Evolutionary conservation across 345 rosid species (phyloP).

Genomic region (Ricinus communis): DNA sequence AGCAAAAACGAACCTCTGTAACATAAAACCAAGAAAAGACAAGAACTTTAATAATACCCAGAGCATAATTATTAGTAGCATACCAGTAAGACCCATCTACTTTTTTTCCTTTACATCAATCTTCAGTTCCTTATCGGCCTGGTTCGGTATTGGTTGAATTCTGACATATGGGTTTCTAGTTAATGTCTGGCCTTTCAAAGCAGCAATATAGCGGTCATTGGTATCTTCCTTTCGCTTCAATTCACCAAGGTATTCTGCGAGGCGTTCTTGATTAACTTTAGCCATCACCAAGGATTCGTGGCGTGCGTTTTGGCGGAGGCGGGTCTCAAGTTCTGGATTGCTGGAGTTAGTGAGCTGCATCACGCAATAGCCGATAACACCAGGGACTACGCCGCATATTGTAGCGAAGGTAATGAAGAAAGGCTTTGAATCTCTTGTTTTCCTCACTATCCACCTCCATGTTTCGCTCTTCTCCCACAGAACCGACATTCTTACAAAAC

Average conservation of each 20-base stretch:
- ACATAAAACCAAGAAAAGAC: too few relatives aligned
- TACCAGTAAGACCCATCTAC: too few relatives aligned
- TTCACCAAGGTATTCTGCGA: slow-evolving; percentile 90
- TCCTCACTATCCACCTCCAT: slow-evolving; percentile 80
- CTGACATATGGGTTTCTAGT: slow-evolving; percentile 71
- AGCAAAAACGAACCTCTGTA: too few relatives aligned
- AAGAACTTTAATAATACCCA: too few relatives aligned
- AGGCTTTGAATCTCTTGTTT: slow-evolving; percentile 76
- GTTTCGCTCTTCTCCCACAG: slow-evolving; percentile 67
- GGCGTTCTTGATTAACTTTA: slow-evolving; percentile 76
- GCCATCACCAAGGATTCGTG: slow-evolving; percentile 96
- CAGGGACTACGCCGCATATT: slow-evolving; percentile 86
- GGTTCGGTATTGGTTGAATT: slow-evolving; percentile 66
- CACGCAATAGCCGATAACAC: slow-evolving; percentile 79
- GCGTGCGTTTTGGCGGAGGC: slow-evolving; percentile 73
- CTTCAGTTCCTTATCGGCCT: slow-evolving; percentile 28
- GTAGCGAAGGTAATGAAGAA: slow-evolving; percentile 91
- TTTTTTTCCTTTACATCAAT: slow-evolving; percentile 5
- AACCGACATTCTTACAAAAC: slow-evolving; percentile 43
- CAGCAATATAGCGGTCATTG: slow-evolving; percentile 89
- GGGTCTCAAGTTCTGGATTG: slow-evolving; percentile 78
- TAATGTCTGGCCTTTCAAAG: slow-evolving; percentile 81
- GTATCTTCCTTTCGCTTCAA: slow-evolving; percentile 87
- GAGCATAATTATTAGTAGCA: too few relatives aligned
- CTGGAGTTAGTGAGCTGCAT: slow-evolving; percentile 80